Percentiles rank a stretch among this genome's conserved stretches.
Evolutionary conservation across 768 basidiomycete species (phyloP).

Genomic region (Trametes cinnabarina): DNA sequence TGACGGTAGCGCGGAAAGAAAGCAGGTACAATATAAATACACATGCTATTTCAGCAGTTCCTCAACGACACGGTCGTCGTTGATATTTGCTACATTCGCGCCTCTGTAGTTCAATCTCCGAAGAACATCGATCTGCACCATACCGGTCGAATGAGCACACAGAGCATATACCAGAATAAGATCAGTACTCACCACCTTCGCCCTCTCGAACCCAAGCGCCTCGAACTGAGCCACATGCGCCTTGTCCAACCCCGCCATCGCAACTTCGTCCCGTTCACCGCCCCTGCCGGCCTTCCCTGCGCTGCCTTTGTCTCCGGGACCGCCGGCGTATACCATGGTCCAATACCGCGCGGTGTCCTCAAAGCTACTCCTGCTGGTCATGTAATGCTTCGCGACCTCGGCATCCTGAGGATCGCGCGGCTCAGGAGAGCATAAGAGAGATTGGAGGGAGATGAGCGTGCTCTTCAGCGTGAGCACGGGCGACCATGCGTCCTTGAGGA

Average conservation of each 20-base stretch:
- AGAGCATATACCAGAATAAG: not conserved
- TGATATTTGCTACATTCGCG: slow-evolving; percentile 72
- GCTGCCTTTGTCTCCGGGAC: slow-evolving; percentile 49
- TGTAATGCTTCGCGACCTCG: slow-evolving; percentile 96
- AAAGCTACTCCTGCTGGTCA: slow-evolving; percentile 82
- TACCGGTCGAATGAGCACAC: not conserved
- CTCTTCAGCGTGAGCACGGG: slow-evolving; percentile 95
- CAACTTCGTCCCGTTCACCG: slow-evolving; percentile 44
- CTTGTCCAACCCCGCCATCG: slow-evolving; percentile 76
- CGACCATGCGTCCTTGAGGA: slow-evolving; percentile 88
- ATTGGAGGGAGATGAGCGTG: slow-evolving; percentile 92
- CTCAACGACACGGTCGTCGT: slow-evolving; percentile 82
- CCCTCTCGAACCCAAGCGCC: slow-evolving; percentile 74
- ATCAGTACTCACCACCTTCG: slow-evolving; percentile 72
- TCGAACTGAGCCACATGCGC: slow-evolving; percentile 85
- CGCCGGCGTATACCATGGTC: slow-evolving; percentile 90
- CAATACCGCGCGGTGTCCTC: slow-evolving; percentile 92
- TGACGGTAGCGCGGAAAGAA: too few relatives aligned
- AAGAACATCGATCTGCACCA: slow-evolving; percentile 76
- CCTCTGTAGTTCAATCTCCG: slow-evolving; percentile 86
- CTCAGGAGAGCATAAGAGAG: slow-evolving; percentile 88
- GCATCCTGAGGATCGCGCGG: slow-evolving; percentile 98
- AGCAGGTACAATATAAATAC: slow-evolving; percentile 7
- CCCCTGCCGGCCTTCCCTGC: slow-evolving; percentile 14
- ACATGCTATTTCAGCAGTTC: slow-evolving; percentile 68